phyloP scores from a whole-genome alignment of 208 protist genomes.

The Trypanosoma avium region DNA sequence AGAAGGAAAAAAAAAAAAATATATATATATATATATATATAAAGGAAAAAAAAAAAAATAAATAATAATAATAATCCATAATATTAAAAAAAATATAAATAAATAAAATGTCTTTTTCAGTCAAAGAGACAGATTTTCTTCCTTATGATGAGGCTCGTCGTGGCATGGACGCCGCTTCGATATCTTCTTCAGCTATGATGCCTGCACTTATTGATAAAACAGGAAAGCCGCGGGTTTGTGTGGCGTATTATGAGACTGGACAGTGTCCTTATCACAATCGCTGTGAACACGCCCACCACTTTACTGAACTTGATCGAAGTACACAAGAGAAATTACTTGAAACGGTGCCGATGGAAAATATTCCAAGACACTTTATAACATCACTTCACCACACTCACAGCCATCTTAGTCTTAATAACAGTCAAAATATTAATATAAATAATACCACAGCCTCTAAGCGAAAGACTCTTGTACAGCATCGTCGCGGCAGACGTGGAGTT shows the following conservation, averaged over 20 bases:
- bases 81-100: background rate
- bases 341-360: constrained; percentile 48
- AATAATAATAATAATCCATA: background rate
- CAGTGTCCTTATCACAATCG: constrained; percentile 53
- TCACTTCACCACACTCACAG: too few species aligned
- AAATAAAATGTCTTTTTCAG: constrained; percentile 48
- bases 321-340: constrained; percentile 62
- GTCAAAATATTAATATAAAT: too few species aligned
- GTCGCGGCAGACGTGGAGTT: background rate
- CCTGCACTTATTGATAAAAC: background rate
- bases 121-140: constrained; percentile 38
- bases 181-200: background rate
- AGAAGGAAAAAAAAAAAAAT: background rate
- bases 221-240: constrained; percentile 64
- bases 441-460: too few species aligned
- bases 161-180: background rate
- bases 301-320: constrained; percentile 47
- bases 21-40: background rate
- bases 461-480: too few species aligned
- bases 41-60: background rate
- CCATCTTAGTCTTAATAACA: too few species aligned
- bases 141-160: constrained; percentile 2
- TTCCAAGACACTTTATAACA: constrained; percentile 65
- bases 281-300: constrained; percentile 77
- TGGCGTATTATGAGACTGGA: constrained; percentile 67